Evolutionary conservation across 75 land plant genomes (phyloP).

Genomic region (Picea glauca): DNA sequence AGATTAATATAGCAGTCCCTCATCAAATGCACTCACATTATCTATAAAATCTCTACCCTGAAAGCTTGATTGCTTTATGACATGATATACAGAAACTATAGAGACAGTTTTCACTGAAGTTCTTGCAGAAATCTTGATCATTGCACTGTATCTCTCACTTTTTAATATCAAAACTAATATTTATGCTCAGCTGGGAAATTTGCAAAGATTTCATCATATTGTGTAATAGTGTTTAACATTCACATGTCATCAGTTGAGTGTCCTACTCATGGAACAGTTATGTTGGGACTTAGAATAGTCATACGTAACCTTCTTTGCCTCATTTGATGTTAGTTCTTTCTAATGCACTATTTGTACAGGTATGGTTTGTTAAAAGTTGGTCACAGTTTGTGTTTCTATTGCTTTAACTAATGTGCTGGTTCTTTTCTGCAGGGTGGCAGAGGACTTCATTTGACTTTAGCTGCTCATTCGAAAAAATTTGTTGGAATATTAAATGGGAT

Average conservation of each 20-base stretch:
- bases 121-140: not conserved
- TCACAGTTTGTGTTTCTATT: not conserved
- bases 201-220: not conserved
- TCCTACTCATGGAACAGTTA: not conserved
- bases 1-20: not conserved
- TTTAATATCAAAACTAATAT: not conserved
- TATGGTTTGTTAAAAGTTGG: not conserved
- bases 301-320: not conserved
- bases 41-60: not conserved
- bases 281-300: not conserved
- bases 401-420: slow-evolving; percentile 3
- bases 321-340: not conserved
- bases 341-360: not conserved
- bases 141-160: not conserved
- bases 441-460: slow-evolving; percentile 75
- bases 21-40: not conserved
- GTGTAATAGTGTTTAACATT: not conserved
- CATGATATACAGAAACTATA: not conserved
- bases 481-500: slow-evolving; percentile 91
- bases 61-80: not conserved
- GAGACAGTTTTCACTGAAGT: not conserved
- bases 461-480: slow-evolving; percentile 75
- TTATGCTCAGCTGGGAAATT: not conserved
- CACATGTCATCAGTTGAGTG: not conserved
- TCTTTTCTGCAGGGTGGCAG: slow-evolving; percentile 67